Conservation (phyloP, 306 rosid species). For the Pachyrhizus erosus region DNA sequence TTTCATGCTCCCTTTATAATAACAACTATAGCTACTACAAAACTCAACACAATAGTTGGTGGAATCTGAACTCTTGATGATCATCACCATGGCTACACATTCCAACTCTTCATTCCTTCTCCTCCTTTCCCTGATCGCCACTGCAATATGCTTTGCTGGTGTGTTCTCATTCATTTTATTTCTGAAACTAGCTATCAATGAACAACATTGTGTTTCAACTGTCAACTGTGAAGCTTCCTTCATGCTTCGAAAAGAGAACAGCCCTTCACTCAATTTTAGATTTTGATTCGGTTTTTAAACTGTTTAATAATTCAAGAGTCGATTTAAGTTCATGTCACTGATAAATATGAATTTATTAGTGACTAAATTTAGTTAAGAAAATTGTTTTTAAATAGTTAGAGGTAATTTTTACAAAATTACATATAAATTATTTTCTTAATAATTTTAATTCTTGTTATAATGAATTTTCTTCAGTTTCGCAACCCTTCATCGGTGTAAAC, state of each 20-base stretch:
- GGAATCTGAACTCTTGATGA: background rate
- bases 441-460: background rate
- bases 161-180: background rate
- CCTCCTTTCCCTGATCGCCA: slow-evolving; percentile 45
- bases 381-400: too few species aligned
- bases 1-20: background rate
- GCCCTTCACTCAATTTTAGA: background rate
- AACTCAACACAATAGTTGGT: too few species aligned
- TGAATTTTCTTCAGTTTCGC: slow-evolving; percentile 50
- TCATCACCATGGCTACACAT: slow-evolving; percentile 45
- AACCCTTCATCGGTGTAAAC: slow-evolving; percentile 75
- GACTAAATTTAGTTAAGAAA: background rate
- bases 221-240: background rate
- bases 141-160: slow-evolving; percentile 52
- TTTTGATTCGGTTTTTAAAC: slow-evolving; percentile 17
- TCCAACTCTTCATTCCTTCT: slow-evolving; percentile 28
- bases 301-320: background rate
- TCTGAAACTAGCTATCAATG: background rate
- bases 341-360: too few species aligned
- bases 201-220: background rate
- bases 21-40: background rate
- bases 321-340: background rate
- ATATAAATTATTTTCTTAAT: too few species aligned
- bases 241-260: background rate
- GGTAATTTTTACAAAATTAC: too few species aligned